A percentile compares a stretch with the other conserved stretches of the same genome.
These are phyloP conservation scores for Neurospora intermedia DNA, from an alignment of 495 filamentous ascomycete species.

Conservation along the genomic window DNA sequence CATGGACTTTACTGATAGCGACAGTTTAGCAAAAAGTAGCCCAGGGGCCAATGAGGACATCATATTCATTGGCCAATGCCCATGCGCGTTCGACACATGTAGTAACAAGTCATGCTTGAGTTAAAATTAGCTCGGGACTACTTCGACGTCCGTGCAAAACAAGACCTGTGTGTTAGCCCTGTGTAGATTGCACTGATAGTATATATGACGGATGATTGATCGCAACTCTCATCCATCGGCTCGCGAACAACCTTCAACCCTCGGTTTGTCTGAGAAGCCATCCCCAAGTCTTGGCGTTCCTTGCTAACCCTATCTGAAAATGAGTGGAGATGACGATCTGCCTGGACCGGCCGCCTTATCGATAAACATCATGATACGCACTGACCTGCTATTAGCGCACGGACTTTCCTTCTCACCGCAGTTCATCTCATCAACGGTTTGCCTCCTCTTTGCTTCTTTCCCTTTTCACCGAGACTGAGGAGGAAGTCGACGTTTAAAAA, in stretches of 20 bases:
- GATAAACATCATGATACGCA: not conserved
- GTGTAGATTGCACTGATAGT: not conserved
- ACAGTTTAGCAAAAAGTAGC: not conserved
- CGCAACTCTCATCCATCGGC: too few species aligned
- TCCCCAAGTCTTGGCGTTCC: not conserved
- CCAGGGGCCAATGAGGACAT: too few species aligned
- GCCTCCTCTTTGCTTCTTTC: too few species aligned
- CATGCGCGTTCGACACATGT: too few species aligned
- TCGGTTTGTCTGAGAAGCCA: not conserved
- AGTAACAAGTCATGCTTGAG: too few species aligned
- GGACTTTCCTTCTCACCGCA: not conserved
- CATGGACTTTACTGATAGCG: not conserved
- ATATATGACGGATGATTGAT: too few species aligned
- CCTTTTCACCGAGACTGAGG: too few species aligned
- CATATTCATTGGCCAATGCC: not conserved
- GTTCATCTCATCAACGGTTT: not conserved
- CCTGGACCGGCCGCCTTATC: not conserved
- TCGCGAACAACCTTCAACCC: too few species aligned
- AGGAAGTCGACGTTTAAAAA: too few species aligned
- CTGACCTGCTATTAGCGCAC: not conserved
- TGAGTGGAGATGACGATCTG: not conserved
- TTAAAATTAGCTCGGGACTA: not conserved
- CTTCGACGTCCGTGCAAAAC: not conserved
- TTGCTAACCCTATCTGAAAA: not conserved
- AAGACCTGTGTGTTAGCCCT: not conserved